Conservation (phyloP, 2,329 filamentous ascomycete genomes). For the Westerdykella aurantiaca region DNA sequence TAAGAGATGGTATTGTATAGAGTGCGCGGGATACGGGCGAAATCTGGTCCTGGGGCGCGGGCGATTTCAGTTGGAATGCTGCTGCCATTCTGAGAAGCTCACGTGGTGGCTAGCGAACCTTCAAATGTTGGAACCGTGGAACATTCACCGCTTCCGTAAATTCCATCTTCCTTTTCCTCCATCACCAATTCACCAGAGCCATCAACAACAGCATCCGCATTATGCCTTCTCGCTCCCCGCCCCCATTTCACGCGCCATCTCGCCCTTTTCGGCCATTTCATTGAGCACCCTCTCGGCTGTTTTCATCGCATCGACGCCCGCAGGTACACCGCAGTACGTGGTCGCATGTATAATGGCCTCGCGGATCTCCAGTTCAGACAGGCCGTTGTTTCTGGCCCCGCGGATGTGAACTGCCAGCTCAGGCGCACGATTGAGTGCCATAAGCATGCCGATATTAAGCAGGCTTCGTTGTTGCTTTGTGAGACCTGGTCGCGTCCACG, state of each 20-base stretch:
- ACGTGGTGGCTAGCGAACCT: too few species aligned
- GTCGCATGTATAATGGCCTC: constrained; percentile 51
- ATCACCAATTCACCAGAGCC: background rate
- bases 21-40: background rate
- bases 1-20: background rate
- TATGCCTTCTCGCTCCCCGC: constrained; percentile 26
- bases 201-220: background rate
- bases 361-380: constrained; percentile 57
- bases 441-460: constrained; percentile 61
- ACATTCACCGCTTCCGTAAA: too few species aligned
- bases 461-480: constrained; percentile 56
- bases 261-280: constrained; percentile 46
- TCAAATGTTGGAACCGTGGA: too few species aligned
- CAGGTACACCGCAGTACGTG: constrained; percentile 51
- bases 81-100: too few species aligned
- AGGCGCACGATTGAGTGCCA: constrained; percentile 53
- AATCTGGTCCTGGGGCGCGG: background rate
- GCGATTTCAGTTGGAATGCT: too few species aligned
- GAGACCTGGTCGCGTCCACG: constrained; percentile 59
- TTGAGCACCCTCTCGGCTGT: constrained; percentile 47
- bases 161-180: background rate
- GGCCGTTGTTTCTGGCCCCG: constrained; percentile 58
- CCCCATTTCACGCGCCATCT: constrained; percentile 32
- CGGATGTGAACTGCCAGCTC: constrained; percentile 59
- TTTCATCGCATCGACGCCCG: constrained; percentile 51